Evolutionary conservation across 495 filamentous ascomycete genomes (phyloP).

Genomic region (Xylaria grammica): DNA sequence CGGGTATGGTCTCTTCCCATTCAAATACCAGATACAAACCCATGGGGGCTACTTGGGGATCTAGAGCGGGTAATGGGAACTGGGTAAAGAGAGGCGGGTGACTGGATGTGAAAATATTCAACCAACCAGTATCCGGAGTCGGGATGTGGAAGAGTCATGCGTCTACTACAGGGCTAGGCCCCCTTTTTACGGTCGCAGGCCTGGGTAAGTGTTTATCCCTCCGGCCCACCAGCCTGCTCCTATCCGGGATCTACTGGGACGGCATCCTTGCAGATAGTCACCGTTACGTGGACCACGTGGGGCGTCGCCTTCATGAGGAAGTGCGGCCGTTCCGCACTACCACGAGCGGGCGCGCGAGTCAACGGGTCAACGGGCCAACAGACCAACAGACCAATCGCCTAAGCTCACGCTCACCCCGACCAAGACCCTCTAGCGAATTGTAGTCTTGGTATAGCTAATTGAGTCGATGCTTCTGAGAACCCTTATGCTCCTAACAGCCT

Average conservation of each 20-base stretch:
- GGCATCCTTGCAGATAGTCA: constrained; percentile 11
- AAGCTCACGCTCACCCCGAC: too few species aligned
- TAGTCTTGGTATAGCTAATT: too few species aligned
- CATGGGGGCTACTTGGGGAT: too few species aligned
- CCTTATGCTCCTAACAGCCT: constrained; percentile 2
- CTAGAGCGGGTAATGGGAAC: too few species aligned
- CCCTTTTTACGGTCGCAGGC: neutral
- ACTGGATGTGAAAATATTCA: neutral
- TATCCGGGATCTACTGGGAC: neutral
- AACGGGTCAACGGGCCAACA: too few species aligned
- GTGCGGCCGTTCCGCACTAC: too few species aligned
- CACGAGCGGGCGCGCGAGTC: too few species aligned
- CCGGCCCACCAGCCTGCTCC: neutral
- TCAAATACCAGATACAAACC: neutral
- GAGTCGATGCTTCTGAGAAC: too few species aligned
- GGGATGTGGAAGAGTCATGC: neutral
- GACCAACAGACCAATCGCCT: too few species aligned
- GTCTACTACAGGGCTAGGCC: neutral
- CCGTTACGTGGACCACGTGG: constrained; percentile 2
- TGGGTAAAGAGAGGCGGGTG: neutral
- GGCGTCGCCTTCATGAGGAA: too few species aligned
- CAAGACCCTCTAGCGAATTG: too few species aligned
- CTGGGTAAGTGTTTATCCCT: constrained; percentile 19
- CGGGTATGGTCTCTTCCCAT: constrained; percentile 12
- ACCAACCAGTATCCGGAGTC: neutral